Conservation (phyloP, 441 rosid species). For the Populus tomentosa region DNA sequence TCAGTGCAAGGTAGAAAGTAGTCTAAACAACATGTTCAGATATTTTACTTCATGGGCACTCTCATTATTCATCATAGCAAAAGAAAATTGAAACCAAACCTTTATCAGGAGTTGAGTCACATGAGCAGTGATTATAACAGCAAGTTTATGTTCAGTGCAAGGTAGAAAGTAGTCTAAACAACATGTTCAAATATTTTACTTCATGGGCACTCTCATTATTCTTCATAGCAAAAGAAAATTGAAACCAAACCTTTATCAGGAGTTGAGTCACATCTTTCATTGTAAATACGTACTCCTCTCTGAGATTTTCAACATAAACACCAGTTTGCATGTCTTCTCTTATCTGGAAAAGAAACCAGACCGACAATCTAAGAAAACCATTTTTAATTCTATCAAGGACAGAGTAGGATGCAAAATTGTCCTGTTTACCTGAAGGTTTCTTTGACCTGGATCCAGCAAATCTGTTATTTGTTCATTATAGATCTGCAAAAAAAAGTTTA, state of each 20-base stretch:
- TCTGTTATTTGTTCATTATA: constrained; percentile 95
- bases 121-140: not conserved
- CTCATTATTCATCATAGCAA: not conserved
- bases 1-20: not conserved
- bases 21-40: not conserved
- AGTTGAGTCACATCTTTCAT: no score
- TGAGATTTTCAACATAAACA: no score
- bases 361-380: constrained; percentile 7
- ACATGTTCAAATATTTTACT: not conserved
- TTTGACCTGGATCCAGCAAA: constrained; percentile 85
- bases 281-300: no score
- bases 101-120: no score
- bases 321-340: constrained; percentile 77
- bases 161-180: not conserved
- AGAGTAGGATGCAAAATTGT: constrained; percentile 13
- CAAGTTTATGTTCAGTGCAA: not conserved
- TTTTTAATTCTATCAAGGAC: not conserved
- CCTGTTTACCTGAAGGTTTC: constrained; percentile 71
- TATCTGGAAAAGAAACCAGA: constrained; percentile 45
- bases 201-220: not conserved
- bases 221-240: not conserved
- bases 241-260: no score
- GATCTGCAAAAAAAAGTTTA: constrained; percentile 52
- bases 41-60: not conserved
- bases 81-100: no score